phyloP scores from a whole-genome alignment of 139 green algal species.

The Picocystis salinarum region DNA sequence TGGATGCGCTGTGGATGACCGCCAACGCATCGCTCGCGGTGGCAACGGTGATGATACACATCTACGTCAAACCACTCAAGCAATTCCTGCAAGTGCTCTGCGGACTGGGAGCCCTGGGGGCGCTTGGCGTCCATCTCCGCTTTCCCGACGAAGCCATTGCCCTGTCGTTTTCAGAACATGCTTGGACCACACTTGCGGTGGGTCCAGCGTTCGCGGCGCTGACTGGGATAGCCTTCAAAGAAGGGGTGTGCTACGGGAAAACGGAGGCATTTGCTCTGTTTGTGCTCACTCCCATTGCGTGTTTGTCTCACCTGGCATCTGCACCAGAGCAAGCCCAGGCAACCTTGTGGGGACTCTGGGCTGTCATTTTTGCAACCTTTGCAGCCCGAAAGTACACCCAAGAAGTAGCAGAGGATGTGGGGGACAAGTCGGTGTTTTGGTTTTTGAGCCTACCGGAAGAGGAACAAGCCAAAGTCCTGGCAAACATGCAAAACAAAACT shows the following conservation, averaged over 20 bases:
- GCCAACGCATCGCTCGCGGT: background rate
- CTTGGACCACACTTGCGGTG: background rate
- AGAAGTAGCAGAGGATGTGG: constrained; percentile 77
- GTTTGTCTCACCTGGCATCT: constrained; percentile 1
- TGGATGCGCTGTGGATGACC: background rate
- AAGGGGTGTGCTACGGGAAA: constrained; percentile 2
- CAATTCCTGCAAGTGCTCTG: constrained; percentile 4
- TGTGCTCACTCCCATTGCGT: background rate
- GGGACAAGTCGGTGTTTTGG: constrained; percentile 80
- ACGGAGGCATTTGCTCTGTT: background rate
- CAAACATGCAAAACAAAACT: too few relatives aligned
- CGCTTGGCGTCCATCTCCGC: too few relatives aligned
- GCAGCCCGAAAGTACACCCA: constrained; percentile 75
- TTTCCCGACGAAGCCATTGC: too few relatives aligned
- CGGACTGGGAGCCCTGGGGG: too few relatives aligned
- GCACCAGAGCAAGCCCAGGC: too few relatives aligned
- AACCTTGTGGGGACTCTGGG: too few relatives aligned
- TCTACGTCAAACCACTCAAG: constrained; percentile 2
- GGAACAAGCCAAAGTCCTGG: too few relatives aligned
- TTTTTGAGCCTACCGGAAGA: too few relatives aligned
- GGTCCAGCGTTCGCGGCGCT: background rate
- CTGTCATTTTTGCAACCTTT: too few relatives aligned
- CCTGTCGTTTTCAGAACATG: background rate
- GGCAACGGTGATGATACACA: background rate
- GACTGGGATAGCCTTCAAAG: constrained; percentile 2